phyloP scores from a whole-genome alignment of 2,329 filamentous ascomycete species.

The Pseudogymnoascus sp. region DNA sequence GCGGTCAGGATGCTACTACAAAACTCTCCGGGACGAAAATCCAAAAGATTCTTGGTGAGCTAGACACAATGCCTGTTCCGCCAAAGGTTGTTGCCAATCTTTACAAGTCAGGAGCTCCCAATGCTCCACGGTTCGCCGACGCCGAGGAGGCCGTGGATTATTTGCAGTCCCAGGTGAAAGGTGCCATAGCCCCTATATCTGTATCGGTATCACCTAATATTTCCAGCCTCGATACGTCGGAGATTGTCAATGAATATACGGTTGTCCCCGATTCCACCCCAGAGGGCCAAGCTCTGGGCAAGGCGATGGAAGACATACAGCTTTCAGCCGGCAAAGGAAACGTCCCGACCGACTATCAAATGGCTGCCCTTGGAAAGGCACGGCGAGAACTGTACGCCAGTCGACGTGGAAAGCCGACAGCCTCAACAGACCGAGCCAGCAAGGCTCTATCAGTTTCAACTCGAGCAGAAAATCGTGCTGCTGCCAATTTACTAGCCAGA shows the following conservation, averaged over 20 bases:
- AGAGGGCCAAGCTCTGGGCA: not conserved
- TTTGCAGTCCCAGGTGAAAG: not conserved
- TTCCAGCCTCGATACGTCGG: not conserved
- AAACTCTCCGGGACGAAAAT: not conserved
- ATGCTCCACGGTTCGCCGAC: not conserved
- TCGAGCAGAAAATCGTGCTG: not conserved
- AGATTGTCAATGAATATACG: not conserved
- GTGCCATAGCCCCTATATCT: not conserved
- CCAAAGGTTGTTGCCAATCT: not conserved
- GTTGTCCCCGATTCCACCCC: not conserved
- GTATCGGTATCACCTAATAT: not conserved
- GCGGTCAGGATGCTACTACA: not conserved
- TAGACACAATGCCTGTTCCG: not conserved
- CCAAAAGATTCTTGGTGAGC: not conserved
- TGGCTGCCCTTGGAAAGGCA: constrained; percentile 4
- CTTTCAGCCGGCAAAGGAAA: not conserved
- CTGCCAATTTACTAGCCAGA: not conserved
- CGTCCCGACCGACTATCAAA: not conserved
- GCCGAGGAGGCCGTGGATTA: not conserved
- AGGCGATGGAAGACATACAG: not conserved
- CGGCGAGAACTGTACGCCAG: not conserved
- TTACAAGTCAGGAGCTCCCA: not conserved
- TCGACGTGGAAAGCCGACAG: not conserved
- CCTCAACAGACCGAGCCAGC: not conserved
- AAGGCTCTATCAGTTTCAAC: not conserved